Percentiles rank a stretch among this genome's conserved stretches.
Conservation (phyloP, 176 grass and related monocot species). For the Triticum timopheevii region DNA sequence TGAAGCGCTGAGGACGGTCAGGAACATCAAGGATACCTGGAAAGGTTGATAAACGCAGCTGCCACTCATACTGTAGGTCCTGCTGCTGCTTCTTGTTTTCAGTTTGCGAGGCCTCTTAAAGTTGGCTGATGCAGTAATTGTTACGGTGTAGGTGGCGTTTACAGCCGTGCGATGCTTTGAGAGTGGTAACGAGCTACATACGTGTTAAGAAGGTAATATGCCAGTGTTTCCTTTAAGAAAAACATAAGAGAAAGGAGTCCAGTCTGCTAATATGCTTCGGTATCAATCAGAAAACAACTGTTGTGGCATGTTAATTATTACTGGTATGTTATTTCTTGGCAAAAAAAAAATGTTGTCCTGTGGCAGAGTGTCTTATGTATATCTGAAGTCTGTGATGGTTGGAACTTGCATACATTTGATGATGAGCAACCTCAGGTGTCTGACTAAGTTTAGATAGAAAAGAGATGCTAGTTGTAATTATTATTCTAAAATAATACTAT, state of each 20-base stretch:
- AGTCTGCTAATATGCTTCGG: background rate
- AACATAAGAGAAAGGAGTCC: background rate
- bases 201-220: background rate
- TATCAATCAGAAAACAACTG: background rate
- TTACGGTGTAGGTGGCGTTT: constrained; percentile 39
- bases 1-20: constrained; percentile 64
- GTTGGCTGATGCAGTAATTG: constrained; percentile 23
- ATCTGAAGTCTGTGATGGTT: background rate
- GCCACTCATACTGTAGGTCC: constrained; percentile 4
- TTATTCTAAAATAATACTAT: background rate
- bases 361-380: background rate
- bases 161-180: constrained; percentile 34
- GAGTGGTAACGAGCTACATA: background rate
- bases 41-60: constrained; percentile 56
- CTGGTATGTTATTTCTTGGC: background rate
- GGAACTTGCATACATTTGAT: background rate
- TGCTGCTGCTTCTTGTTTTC: background rate
- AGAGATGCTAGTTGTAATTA: background rate
- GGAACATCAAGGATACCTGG: constrained; percentile 91
- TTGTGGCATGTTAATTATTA: background rate
- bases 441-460: background rate
- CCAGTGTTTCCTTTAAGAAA: background rate
- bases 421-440: background rate
- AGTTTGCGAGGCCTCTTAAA: background rate
- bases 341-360: background rate